Percentiles rank a stretch among this genome's conserved stretches.
Evolutionary conservation across 2,329 filamentous ascomycete species (phyloP).

Genomic region (Colletotrichum phormii): DNA sequence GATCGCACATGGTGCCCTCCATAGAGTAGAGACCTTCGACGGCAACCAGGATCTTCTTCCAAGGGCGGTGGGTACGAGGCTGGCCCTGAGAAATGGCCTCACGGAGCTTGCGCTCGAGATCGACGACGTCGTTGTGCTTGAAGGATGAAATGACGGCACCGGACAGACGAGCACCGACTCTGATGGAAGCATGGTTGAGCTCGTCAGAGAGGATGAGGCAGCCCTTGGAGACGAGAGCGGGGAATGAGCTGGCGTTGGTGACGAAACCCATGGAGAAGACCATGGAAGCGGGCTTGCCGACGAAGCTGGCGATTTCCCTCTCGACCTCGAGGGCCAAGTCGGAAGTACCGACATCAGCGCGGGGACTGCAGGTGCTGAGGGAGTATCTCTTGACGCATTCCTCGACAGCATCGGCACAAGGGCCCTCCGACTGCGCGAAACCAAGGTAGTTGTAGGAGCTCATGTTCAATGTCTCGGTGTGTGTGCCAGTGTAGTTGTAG

Average conservation of each 20-base stretch:
- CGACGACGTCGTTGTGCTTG: constrained; percentile 95
- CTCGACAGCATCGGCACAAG: constrained; percentile 94
- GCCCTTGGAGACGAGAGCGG: constrained; percentile 90
- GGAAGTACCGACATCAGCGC: constrained; percentile 85
- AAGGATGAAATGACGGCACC: constrained; percentile 96
- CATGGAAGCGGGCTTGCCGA: constrained; percentile 94
- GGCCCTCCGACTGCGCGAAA: constrained; percentile 96
- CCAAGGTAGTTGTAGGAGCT: constrained; percentile 99
- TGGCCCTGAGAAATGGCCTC: constrained; percentile 97
- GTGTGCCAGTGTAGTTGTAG: constrained; percentile 89
- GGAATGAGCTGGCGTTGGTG: constrained; percentile 94
- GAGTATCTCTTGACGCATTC: constrained; percentile 87
- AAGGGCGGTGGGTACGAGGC: constrained; percentile 96
- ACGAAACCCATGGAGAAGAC: constrained; percentile 99
- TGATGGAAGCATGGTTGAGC: constrained; percentile 97
- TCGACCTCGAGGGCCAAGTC: constrained; percentile 93
- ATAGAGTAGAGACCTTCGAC: constrained; percentile 99
- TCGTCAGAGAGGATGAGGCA: constrained; percentile 97
- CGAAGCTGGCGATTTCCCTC: constrained; percentile 87
- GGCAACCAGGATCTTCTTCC: constrained; percentile 98
- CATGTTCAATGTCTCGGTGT: constrained; percentile 96
- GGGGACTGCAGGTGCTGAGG: constrained; percentile 83
- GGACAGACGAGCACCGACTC: constrained; percentile 92
- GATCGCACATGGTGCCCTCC: constrained; percentile 98
- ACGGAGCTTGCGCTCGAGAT: constrained; percentile 86